Conservation (phyloP, 345 rosid genomes). For the Orychophragmus violaceus region DNA sequence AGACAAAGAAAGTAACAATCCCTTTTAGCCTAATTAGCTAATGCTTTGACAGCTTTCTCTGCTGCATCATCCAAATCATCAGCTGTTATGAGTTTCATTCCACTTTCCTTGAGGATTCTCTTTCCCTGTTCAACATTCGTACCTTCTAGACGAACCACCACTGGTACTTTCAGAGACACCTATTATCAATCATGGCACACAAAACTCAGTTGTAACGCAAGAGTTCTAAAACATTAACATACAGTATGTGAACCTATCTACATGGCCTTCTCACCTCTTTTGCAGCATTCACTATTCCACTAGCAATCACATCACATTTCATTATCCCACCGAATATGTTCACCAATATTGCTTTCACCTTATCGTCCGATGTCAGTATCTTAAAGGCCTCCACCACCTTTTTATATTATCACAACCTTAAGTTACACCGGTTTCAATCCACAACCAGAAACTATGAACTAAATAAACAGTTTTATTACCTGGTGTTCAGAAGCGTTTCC, state of each 20-base stretch:
- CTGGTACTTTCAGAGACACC: slow-evolving; percentile 94
- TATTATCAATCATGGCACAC: slow-evolving; percentile 16
- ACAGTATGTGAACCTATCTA: neutral
- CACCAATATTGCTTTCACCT: slow-evolving; percentile 96
- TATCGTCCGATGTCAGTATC: slow-evolving; percentile 92
- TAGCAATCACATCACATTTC: slow-evolving; percentile 98
- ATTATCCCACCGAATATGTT: slow-evolving; percentile 99
- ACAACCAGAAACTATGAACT: neutral
- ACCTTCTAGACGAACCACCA: slow-evolving; percentile 75
- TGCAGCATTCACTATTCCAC: slow-evolving; percentile 98
- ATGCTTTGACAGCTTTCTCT: slow-evolving; percentile 82
- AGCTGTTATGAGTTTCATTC: slow-evolving; percentile 80
- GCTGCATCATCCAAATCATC: slow-evolving; percentile 99
- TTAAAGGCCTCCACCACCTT: slow-evolving; percentile 99
- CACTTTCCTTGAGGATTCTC: slow-evolving; percentile 96
- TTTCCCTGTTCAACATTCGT: slow-evolving; percentile 78
- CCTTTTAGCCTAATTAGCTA: slow-evolving; percentile 18
- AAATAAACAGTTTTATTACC: slow-evolving; percentile 35
- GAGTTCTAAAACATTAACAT: neutral
- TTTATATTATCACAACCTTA: neutral
- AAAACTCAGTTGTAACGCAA: neutral
- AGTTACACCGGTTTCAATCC: neutral
- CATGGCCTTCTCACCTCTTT: slow-evolving; percentile 55
- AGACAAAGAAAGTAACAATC: neutral
- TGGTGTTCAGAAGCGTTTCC: slow-evolving; percentile 97